These are phyloP conservation scores for Flaveria floridana DNA, from an alignment of 140 eudicot genomes.

Conservation along the genomic window DNA sequence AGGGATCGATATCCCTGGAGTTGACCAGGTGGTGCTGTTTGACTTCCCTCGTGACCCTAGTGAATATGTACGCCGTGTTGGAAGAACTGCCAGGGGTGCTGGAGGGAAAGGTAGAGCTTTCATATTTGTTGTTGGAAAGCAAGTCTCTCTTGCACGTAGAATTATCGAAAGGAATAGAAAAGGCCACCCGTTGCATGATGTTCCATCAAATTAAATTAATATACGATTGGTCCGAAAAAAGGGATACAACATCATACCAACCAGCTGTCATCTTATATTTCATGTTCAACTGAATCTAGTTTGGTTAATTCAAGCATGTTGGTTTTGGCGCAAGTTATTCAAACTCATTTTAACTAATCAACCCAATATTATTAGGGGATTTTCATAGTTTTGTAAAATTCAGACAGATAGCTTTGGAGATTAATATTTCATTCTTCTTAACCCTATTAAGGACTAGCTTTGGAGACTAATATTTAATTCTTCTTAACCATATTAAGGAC, in stretches of 20 bases:
- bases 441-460: no score
- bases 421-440: no score
- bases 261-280: neutral
- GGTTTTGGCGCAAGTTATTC: no score
- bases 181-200: constrained; percentile 94
- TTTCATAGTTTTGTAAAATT: no score
- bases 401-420: no score
- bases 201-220: constrained; percentile 46
- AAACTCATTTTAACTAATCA: no score
- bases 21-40: constrained; percentile 83
- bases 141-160: constrained; percentile 84
- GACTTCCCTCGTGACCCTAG: constrained; percentile 99
- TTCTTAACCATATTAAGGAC: no score
- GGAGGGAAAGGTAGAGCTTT: constrained; percentile 85
- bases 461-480: no score
- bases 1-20: constrained; percentile 89
- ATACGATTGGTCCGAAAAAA: constrained; percentile 29
- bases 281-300: neutral
- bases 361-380: no score
- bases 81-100: constrained; percentile 97
- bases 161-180: constrained; percentile 78
- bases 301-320: neutral
- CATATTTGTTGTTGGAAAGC: constrained; percentile 90
- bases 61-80: constrained; percentile 97
- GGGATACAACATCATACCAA: constrained; percentile 1